Base-by-base conservation (phyloP, 2,329 filamentous ascomycete genomes). In the Neopestalotiopsis sp. region DNA sequence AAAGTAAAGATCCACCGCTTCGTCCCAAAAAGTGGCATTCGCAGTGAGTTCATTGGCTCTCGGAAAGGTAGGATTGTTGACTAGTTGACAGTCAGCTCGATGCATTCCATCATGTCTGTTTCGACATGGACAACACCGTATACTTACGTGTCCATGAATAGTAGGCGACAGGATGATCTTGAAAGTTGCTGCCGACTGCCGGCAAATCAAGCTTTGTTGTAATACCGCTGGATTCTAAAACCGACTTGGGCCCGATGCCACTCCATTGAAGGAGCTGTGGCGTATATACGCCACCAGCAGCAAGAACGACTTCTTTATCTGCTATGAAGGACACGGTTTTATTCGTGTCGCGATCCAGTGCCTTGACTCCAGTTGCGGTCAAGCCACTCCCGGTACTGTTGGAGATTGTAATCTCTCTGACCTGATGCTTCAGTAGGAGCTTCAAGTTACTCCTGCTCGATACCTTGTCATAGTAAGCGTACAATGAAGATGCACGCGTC, bases 231-330 rank as follows among this genome's bases (percentile, higher is more conserved):
- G 28, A n/a, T 5, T 58, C 59, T 1, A 75, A 71, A 1, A 74
- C 13, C 3, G 67, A 56, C 3, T 42, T 34, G 14, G 71, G 68
- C 0, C 75, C 75, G n/a, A 76, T 70, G 10, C 83, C 82, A 6
- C 81, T 83, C 2, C 81, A 73, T 67, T 83, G 79, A 0, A 85
- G 75, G 0, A 84, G 63, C 38, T 81, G 75, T 69, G 67, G 80
- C 69, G 62, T 81, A 71, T 73, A 69, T n/a, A 71, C 53, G 49
- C 72, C 70, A 7, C 76, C 76, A 9, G 76, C 74, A 30, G 72
- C 72, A 2, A 78, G 65, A n/a, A 78, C 70, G 49, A 75, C 71
- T 66, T 77, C 76, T 45, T 73, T 70, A 17, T 53, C 72, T 30
- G 71, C 73, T 4, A 38, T 32, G 32, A 72, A 66, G 14, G 66